A percentile compares a stretch with the other conserved stretches of the same genome.
Evolutionary conservation across 2,329 filamentous ascomycete genomes (phyloP).

Genomic region (Escovopsis sp.): DNA sequence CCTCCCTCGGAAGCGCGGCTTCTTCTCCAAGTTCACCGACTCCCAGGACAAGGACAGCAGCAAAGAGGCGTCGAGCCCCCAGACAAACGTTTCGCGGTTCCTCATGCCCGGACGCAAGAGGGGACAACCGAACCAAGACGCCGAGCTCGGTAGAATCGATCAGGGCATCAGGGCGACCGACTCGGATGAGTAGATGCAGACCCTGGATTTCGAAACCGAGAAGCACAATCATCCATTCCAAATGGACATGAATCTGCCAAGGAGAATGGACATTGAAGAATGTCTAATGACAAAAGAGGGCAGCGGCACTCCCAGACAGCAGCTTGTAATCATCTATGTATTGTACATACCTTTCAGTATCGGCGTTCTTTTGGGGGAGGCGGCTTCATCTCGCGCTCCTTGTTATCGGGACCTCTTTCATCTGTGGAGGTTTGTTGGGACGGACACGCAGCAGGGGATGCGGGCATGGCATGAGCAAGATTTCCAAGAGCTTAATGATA

Average conservation of each 20-base stretch:
- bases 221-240: background rate
- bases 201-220: too few relatives aligned
- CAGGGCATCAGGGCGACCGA: slow-evolving; percentile 13
- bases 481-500: background rate
- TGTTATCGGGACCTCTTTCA: too few relatives aligned
- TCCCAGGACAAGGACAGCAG: slow-evolving; percentile 19
- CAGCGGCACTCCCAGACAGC: slow-evolving; percentile 7
- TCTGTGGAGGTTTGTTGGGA: background rate
- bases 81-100: slow-evolving; percentile 38
- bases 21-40: slow-evolving; percentile 66
- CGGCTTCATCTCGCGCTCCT: too few relatives aligned
- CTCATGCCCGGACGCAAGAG: slow-evolving; percentile 58
- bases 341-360: slow-evolving; percentile 3
- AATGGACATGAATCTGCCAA: too few relatives aligned
- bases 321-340: slow-evolving; percentile 1
- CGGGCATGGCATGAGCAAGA: background rate
- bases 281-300: background rate
- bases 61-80: slow-evolving; percentile 7
- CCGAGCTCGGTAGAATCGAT: slow-evolving; percentile 55
- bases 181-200: slow-evolving; percentile 3
- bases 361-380: slow-evolving; percentile 1
- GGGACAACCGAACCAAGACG: slow-evolving; percentile 46
- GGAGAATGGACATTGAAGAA: too few relatives aligned
- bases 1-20: slow-evolving; percentile 41
- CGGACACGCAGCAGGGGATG: background rate